Base-by-base conservation (phyloP, 2,329 filamentous ascomycete species). In the Trichoderma sp. region DNA sequence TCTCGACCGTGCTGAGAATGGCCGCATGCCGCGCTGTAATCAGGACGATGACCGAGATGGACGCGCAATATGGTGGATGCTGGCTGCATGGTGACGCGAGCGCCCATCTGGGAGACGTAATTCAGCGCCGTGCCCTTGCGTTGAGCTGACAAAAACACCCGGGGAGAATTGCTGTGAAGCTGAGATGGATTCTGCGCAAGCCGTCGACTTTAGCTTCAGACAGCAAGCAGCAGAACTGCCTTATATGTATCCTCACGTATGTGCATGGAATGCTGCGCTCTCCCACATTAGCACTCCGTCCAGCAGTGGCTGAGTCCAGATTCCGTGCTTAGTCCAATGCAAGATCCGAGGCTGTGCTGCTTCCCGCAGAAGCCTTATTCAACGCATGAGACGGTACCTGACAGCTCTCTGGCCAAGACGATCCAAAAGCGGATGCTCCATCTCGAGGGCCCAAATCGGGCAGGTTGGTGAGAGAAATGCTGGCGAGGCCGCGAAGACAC, bases 61-160 rank as follows among this genome's bases (percentile, higher is more conserved):
- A 67, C 64, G 56, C 64, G 56, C 56, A 67, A 67, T 39, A 35
- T 42, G n/a, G 64, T 67, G 64, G 64, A 61, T 53, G 64, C 56
- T 13, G 13, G 45, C 34, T 60, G 64, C 56, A 66, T 29, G 56
- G 64, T 67, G 64, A 67, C 64, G 56, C 64, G 64, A 54, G 56
- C 48, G 45, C 27, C n/a, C 35, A 17, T 53, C 22, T 12, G 53
- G 56, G 56, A 60, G 48, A 67, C 63, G 63, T 65, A 56, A 65
- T 61, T 60, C 25, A 37, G 29, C 39, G n/a, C 52, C 35, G 57
- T 60, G 42, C 39, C 42, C 54, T 57, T 56, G 59, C 59, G 34
- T 39, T 52, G 50, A 52, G 45, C 32, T 63, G 45, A 53, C 59
- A 52, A 32, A 39, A n/a, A n/a, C n/a, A n/a, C n/a, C n/a, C n/a